Evolutionary conservation across 371 early-diverging fungal species (phyloP), one percentile per base, ranked within the genome.

Genomic region (Encephalitozoon romaleae): DNA sequence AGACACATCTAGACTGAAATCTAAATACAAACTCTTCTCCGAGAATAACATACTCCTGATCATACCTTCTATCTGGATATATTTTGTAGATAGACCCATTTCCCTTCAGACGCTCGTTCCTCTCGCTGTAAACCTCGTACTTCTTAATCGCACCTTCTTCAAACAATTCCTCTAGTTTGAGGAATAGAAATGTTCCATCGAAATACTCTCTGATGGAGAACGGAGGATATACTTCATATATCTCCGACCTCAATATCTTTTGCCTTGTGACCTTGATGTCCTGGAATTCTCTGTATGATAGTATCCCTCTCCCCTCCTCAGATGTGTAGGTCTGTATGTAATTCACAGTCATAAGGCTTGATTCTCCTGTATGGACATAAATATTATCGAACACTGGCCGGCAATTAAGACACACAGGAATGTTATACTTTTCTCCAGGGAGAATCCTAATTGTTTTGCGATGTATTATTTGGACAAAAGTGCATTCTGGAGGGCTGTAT

Each of bases 261-360:
- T 72, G 23, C 34, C 64, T 23, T 49, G 47, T 52, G 6, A 21
- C 32, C 45, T 52, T 18, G n/a, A 42, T n/a, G 5, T 26, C 51
- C 26, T 72, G 39, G 43, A 72, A 72, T 21, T 72, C 73, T 49
- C 73, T 72, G 30, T 38, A 72, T 38, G 38, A 45, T 1, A 72
- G 45, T 1, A 72, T 38, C n/a, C 73, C 73, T 23, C 23, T 15
- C 26, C 45, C 15, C 45, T 72, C 52, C 6, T 47, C 11, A 15
- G 4, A 28, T 8, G 39, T 8, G 30, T 64, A 34, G 2, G 26
- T 2, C 51, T 72, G 51, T 9, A 72, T 65, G 28, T 65, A 72
- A n/a, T 72, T 65, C 39, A 72, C 54, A 34, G 65, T 38, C 39
- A 72, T 38, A 12, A 59, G 30, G 34, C 59, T 59, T 59, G 59